These are phyloP conservation scores for Stagonosporopsis tanaceti DNA, from an alignment of 2,329 filamentous ascomycete genomes.

Conservation along the genomic window DNA sequence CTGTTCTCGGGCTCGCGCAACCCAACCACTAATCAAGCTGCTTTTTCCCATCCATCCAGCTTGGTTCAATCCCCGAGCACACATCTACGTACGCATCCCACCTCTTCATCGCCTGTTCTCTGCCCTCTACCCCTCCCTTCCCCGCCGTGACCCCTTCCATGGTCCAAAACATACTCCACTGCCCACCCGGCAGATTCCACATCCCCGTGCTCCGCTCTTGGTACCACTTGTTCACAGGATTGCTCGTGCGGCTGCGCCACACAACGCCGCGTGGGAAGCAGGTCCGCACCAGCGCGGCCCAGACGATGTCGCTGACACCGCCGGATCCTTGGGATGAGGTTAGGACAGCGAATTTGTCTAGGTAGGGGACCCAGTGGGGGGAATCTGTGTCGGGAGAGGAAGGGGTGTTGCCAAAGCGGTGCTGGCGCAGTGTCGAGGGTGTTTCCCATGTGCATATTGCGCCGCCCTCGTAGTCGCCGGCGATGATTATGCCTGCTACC, in stretches of 20 bases:
- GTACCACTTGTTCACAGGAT: conserved; percentile 99
- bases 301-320: conserved; percentile 93
- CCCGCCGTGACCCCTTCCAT: conserved; percentile 65
- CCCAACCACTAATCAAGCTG: conserved; percentile 2
- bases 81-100: conserved; percentile 61
- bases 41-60: conserved; percentile 56
- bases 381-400: conserved; percentile 50
- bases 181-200: conserved; percentile 79
- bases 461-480: conserved; percentile 94
- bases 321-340: conserved; percentile 87
- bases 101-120: conserved; percentile 48
- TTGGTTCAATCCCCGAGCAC: conserved; percentile 58
- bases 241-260: conserved; percentile 88
- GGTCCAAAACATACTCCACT: conserved; percentile 99
- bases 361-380: conserved; percentile 77
- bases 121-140: conserved; percentile 57
- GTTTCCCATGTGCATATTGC: conserved; percentile 95
- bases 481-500: conserved; percentile 90
- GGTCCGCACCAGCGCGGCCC: conserved; percentile 90
- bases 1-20: not conserved
- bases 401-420: conserved; percentile 52
- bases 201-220: conserved; percentile 89
- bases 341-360: conserved; percentile 96
- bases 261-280: conserved; percentile 91
- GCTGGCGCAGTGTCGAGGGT: conserved; percentile 50